These are phyloP conservation scores for Cladorrhinum sp. DNA, from an alignment of 2,329 filamentous ascomycete species.

Conservation along the genomic window DNA sequence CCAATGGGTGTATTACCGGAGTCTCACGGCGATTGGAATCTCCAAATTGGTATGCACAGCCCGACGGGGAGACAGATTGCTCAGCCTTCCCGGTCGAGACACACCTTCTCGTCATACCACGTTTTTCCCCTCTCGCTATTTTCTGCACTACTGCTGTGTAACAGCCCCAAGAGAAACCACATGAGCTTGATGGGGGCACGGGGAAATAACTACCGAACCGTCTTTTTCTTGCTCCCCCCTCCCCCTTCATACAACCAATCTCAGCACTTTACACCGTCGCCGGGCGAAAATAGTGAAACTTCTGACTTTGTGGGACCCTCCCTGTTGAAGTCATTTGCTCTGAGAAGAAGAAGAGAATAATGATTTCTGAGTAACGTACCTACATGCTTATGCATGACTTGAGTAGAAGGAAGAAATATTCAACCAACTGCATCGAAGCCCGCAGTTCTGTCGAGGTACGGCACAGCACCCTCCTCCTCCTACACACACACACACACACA, in stretches of 20 bases:
- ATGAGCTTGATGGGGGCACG: not conserved
- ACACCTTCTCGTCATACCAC: not conserved
- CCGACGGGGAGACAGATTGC: conserved; percentile 1
- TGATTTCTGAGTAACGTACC: no score
- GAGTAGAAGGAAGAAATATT: not conserved
- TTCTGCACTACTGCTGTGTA: not conserved
- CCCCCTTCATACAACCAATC: no score
- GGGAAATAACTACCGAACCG: not conserved
- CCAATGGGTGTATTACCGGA: not conserved
- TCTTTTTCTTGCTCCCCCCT: not conserved
- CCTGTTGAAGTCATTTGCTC: not conserved
- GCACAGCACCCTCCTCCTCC: not conserved
- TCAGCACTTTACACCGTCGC: no score
- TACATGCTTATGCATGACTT: no score
- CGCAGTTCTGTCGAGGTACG: not conserved
- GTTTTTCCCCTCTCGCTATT: not conserved
- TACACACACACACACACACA: no score
- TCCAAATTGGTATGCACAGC: not conserved
- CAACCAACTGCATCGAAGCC: not conserved
- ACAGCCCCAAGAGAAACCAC: not conserved
- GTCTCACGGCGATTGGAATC: not conserved
- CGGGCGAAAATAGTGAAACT: not conserved
- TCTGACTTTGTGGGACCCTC: no score
- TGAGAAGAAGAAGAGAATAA: not conserved
- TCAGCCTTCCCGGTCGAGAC: not conserved